phyloP scores from a whole-genome alignment of 163 green algal species.

The Coccomyxa subellipsoidea region DNA sequence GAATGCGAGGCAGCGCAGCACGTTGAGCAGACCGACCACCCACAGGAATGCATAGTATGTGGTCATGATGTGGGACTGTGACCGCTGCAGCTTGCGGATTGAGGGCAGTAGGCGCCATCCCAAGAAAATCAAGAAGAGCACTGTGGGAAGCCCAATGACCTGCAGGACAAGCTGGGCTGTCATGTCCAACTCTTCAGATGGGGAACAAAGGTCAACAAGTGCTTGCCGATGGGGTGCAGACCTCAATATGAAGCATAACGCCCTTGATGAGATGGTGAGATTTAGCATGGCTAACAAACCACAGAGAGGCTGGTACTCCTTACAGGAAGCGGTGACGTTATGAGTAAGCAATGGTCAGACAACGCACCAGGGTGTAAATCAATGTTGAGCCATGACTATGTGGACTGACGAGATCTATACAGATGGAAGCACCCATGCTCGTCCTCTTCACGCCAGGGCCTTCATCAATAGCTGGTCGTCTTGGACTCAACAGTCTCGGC shows the following conservation, averaged over 20 bases:
- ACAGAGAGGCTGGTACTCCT: neutral
- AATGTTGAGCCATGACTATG: neutral
- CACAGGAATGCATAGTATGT: constrained; percentile 56
- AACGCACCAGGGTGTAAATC: neutral
- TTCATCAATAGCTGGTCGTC: neutral
- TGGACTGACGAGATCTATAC: neutral
- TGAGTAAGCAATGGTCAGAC: too few species aligned
- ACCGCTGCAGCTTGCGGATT: constrained; percentile 39
- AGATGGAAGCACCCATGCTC: neutral
- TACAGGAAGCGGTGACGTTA: too few species aligned
- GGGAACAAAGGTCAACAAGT: neutral
- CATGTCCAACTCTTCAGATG: neutral
- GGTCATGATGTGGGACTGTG: constrained; percentile 46
- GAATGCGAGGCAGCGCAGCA: constrained; percentile 37
- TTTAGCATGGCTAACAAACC: neutral
- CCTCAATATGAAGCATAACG: too few species aligned
- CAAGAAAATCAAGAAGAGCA: constrained; percentile 7
- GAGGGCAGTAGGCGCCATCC: constrained; percentile 24
- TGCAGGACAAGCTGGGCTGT: neutral
- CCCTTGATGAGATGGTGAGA: neutral
- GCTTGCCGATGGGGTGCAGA: neutral
- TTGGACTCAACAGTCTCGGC: neutral
- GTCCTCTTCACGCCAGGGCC: neutral
- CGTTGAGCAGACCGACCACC: constrained; percentile 32
- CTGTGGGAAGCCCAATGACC: constrained; percentile 1